Evolutionary conservation across 78 protist genomes (phyloP), one percentile per base, ranked within the genome.

Genomic region (Cavenderia fasciculata): DNA sequence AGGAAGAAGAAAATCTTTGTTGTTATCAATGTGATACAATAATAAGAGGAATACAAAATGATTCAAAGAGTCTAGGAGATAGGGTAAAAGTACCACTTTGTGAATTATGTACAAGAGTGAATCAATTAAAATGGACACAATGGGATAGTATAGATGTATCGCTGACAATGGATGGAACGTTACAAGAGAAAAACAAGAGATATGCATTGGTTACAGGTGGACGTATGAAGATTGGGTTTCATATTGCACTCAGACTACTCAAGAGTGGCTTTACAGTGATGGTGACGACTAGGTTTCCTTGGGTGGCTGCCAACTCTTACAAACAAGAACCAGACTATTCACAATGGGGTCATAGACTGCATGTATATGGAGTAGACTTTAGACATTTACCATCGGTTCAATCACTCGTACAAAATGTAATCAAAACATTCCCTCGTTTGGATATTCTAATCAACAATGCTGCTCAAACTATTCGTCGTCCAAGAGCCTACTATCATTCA

Each of bases 361-460:
- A 29, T 8, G 46, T 94, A 10, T 61, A 71, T 41, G 94, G 94
- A 16, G 14, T 94, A 0, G 96, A 94, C 6, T 54, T 94, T 65
- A 69, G 95, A 57, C 47, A 84, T 33, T 29, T 94, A 7, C n/a
- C 46, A 27, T 29, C 71, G 1, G 86, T 94, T 19, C 85, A 94
- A 44, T 8, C 8, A n/a, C 72, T 93, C 33, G 73, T 78, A 25
- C 86, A 41, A n/a, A 3, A 21, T 18, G 43, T 94, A 3, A 33
- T 19, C 19, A n/a, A 1, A 11, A 41, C 44, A 12, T 38, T 85
- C 8, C 34, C 84, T 27, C 73, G 88, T 23, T 8, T 94, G 25
- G 93, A 94, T 78, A 36, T 94, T n/a, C 33, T 94, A 33, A 94
- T 94, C 93, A 94, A 94, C 70, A 94, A 94, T 74, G 96, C 96